Evolutionary conservation across 306 rosid genomes (phyloP), one percentile per base, ranked within the genome.

Genomic region (Vicia villosa): DNA sequence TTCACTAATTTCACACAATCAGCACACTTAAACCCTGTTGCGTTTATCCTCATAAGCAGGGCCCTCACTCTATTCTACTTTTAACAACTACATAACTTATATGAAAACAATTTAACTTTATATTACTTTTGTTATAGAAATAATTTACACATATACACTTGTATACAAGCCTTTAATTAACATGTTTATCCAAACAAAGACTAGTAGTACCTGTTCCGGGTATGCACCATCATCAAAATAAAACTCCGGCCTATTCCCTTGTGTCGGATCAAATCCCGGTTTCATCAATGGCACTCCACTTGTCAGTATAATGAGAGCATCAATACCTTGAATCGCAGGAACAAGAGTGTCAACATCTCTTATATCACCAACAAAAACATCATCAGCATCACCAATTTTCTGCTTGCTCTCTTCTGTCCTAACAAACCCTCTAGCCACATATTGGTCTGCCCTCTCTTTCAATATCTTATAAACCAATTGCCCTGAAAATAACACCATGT

Each of bases 191-290:
- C 58, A 10, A 51, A 51, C 15, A 51, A 0, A 51, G 8, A 2
- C 34, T 11, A 5, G 5, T 11, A 11, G 77, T 77, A 90, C 98
- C 92, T 94, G 97, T 63, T 94, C 98, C 51, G 98, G 98, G 70
- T 79, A 83, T 65, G 97, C 86, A 3, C 92, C 97, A 22, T 94
- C 97, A 4, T 89, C 96, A 36, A 81, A 94, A 74, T 77, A 83
- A 77, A 94, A 94, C 82, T 94, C 98, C 0, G 98, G 98, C 66
- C 95, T 84, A 70, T 74, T 86, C 42, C 98, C 98, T 83, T 88
- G 76, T 43, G 86, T 79, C 40, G 98, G 97, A 79, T 90, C 95
- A 63, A 81, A 94, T 11, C 96, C 98, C 1, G 97, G 88, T 79
- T 88, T 94, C 89, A 90, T 90, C 63, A 57, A 66, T 0, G 98